These are phyloP conservation scores for Syzygium grande DNA, from an alignment of 345 rosid genomes.

Conservation along the genomic window DNA sequence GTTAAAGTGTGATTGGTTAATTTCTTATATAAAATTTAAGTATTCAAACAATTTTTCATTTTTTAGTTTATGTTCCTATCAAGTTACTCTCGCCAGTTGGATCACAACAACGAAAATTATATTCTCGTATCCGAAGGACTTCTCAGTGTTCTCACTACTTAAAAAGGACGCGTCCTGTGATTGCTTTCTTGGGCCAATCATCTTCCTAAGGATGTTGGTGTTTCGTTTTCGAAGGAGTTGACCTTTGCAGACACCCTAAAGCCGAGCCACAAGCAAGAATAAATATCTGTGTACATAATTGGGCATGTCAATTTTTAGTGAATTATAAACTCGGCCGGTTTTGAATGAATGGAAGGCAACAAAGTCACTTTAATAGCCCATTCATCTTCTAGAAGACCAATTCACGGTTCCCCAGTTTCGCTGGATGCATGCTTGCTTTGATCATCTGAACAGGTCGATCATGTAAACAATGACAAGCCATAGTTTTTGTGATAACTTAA, in stretches of 20 bases:
- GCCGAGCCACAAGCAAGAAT: neutral
- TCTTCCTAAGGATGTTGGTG: neutral
- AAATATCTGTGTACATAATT: too few relatives aligned
- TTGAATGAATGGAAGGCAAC: too few relatives aligned
- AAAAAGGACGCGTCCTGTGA: neutral
- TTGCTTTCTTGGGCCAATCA: neutral
- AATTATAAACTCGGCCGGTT: neutral
- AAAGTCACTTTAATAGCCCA: too few relatives aligned
- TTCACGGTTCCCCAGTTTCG: too few relatives aligned
- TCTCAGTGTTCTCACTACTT: neutral
- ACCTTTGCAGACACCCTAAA: neutral
- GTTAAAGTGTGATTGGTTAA: too few relatives aligned
- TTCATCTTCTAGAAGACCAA: too few relatives aligned
- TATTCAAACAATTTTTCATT: neutral
- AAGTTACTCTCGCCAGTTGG: neutral
- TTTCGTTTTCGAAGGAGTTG: neutral
- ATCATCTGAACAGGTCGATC: too few relatives aligned
- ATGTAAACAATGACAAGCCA: too few relatives aligned
- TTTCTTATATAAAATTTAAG: too few relatives aligned
- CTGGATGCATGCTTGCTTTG: too few relatives aligned
- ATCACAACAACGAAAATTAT: neutral
- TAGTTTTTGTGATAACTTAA: too few relatives aligned
- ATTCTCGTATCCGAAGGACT: neutral
- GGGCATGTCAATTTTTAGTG: neutral
- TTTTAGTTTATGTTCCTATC: neutral